Base-by-base conservation (phyloP, 192 early-diverging fungal species). In the Neocallimastix lanati region DNA sequence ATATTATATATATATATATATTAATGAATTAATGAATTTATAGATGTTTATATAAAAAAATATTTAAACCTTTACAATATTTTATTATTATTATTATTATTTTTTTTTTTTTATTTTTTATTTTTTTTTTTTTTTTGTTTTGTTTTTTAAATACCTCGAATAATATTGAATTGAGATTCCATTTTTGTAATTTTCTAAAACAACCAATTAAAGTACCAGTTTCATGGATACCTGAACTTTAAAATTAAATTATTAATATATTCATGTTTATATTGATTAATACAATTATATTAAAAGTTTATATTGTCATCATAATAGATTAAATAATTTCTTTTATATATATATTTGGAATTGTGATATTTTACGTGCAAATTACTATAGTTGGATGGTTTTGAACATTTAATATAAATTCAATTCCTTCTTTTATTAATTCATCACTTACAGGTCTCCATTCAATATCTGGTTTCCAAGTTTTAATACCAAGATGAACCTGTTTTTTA, bases 101-200 rank as follows among this genome's bases (percentile, higher is more conserved):
- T 78, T 28, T 6, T 28, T 28, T 28, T 78, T 13, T 14, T 77
- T 38, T 78, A 77, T 30, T 14, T 30, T 28, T 13, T 13, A 33
- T 77, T 76, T 15, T 29, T 29, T 13, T 13, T 33, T 13, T 13
- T 38, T 12, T 13, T 29, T 78, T 13, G 2, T 18, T 28, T 15
- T 27, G 13, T 28, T 27, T 28, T 80, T 79, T 29, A 7, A 21
- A 76, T 88, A 91, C 92, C 87, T 98, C 97, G n/a, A 92, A 92
- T 50, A 96, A 89, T 80, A 96, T 98, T 1, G 96, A 95, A 81
- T 95, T 98, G 81, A 98, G 96, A 82, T 97, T 97, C 96, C 96
- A 99, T 35, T 92, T 88, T 83, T 97, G 94, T 79, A 98, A 85
- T 81, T 94, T 96, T 29, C 97, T 87, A 78, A 99, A 82, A 80